A percentile compares a stretch with the other conserved stretches of the same genome.
Conservation (phyloP, 768 basidiomycete genomes). For the Gloeophyllum trabeum region DNA sequence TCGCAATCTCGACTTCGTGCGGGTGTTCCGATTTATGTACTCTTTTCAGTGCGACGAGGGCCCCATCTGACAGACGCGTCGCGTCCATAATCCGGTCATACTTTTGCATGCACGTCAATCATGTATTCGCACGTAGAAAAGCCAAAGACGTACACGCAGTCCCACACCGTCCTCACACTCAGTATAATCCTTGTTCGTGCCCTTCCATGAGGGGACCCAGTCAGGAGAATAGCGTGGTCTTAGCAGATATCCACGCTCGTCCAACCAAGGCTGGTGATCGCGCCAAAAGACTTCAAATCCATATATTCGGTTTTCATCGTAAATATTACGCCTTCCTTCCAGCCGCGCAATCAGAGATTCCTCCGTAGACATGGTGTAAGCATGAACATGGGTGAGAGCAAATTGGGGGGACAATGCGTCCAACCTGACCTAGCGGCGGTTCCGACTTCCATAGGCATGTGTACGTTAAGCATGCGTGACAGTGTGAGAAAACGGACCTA, state of each 20-base stretch:
- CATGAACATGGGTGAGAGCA: not conserved
- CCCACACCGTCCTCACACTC: not conserved
- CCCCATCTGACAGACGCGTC: slow-evolving; percentile 10
- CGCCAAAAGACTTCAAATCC: not conserved
- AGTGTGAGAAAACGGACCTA: no score
- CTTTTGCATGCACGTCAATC: no score
- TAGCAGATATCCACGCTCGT: slow-evolving; percentile 2
- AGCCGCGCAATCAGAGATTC: not conserved
- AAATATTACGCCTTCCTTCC: not conserved
- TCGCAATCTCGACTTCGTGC: slow-evolving; percentile 9
- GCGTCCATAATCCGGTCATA: slow-evolving; percentile 8
- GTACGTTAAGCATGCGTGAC: no score
- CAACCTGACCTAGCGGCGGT: no score
- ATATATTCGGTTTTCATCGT: not conserved
- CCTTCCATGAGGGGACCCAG: slow-evolving; percentile 4
- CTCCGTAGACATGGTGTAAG: not conserved
- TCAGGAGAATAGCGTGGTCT: slow-evolving; percentile 2
- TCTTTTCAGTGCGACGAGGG: slow-evolving; percentile 12
- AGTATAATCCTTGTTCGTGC: not conserved
- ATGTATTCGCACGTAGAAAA: no score
- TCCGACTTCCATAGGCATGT: no score
- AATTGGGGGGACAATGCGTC: not conserved
- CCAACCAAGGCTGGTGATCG: not conserved
- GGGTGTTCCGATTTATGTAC: slow-evolving; percentile 1
- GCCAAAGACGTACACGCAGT: not conserved